Evolutionary conservation across 2,329 filamentous ascomycete species (phyloP), one percentile per base, ranked within the genome.

Genomic region (Phaeosphaeriaceae sp.): DNA sequence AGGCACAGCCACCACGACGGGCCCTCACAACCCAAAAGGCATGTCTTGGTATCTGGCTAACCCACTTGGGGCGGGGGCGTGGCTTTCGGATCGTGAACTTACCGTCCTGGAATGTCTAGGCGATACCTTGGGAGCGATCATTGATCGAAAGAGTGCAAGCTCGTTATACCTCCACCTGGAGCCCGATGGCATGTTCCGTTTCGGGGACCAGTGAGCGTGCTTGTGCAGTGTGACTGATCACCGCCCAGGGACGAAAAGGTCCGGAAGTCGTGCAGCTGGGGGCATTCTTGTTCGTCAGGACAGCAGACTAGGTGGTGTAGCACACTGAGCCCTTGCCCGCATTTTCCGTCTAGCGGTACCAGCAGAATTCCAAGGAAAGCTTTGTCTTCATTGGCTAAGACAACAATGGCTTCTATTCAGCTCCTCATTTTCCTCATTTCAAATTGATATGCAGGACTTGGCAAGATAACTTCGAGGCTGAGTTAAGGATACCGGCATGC

Each of bases 81-180:
- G 9, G 59, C 51, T 67, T 40, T 64, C 69, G 70, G 69, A 68
- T 61, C 54, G 42, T 43, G 28, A 22, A 48, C 51, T 49, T 63
- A 63, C 70, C 70, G 69, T 54, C 65, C 61, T 55, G 67, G 63
- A 59, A 49, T 28, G 55, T 63, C 69, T 73, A 61, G 70, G 69
- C 69, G 68, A 72, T 73, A 68, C 63, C 67, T 69, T 70, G 65
- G 64, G 56, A 58, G 54, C 56, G 63, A 65, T 68, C 61, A 58
- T 56, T 23, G 46, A 48, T 58, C 57, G 44, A 54, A 58, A 23
- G 40, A 17, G 56, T 54, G 23, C 52, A 57, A 60, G 54, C 46
- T 61, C 21, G 32, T 44, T 49, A 35, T 52, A 46, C 21, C 52
- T 59, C 59, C 26, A 56, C 28, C 58, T 49, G 13, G 19, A 26